Percentiles rank a stretch among this genome's conserved stretches.
Evolutionary conservation across 2,329 filamentous ascomycete species (phyloP).

Genomic region (Claviceps digitariae): DNA sequence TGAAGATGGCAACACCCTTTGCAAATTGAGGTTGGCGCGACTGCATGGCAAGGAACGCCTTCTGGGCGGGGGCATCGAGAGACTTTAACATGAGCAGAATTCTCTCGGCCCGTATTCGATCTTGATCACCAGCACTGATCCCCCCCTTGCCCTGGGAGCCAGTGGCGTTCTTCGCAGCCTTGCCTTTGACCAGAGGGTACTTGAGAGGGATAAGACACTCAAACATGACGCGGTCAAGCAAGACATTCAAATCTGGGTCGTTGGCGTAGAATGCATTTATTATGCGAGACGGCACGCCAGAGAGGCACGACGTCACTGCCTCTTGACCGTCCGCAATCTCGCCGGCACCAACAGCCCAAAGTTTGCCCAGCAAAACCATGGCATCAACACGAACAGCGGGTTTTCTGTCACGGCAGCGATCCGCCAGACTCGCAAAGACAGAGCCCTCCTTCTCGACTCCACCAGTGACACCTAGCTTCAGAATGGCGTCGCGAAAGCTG

Average conservation of each 20-base stretch:
- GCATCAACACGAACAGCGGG: constrained; percentile 70
- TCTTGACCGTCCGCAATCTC: constrained; percentile 79
- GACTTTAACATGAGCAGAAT: constrained; percentile 71
- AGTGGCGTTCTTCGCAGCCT: constrained; percentile 46
- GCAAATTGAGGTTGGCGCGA: constrained; percentile 62
- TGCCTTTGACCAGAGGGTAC: constrained; percentile 57
- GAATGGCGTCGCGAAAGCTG: constrained; percentile 64
- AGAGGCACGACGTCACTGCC: constrained; percentile 57
- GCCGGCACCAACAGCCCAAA: constrained; percentile 88
- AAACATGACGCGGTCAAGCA: constrained; percentile 73
- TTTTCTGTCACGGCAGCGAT: constrained; percentile 79
- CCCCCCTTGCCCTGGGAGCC: constrained; percentile 31
- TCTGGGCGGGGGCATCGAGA: constrained; percentile 64
- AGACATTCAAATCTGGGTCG: constrained; percentile 69
- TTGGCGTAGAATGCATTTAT: constrained; percentile 85
- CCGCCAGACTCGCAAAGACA: constrained; percentile 67
- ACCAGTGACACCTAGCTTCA: constrained; percentile 66
- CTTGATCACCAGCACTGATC: constrained; percentile 46
- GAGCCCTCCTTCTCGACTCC: constrained; percentile 64
- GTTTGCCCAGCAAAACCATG: constrained; percentile 68
- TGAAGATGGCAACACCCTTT: constrained; percentile 58
- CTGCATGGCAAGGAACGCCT: constrained; percentile 80
- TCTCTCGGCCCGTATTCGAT: constrained; percentile 69
- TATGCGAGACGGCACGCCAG: constrained; percentile 70
- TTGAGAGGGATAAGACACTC: constrained; percentile 82